These are phyloP conservation scores for Pythium brachiatum DNA, from an alignment of 352 stramenopile genomes.

Conservation along the genomic window DNA sequence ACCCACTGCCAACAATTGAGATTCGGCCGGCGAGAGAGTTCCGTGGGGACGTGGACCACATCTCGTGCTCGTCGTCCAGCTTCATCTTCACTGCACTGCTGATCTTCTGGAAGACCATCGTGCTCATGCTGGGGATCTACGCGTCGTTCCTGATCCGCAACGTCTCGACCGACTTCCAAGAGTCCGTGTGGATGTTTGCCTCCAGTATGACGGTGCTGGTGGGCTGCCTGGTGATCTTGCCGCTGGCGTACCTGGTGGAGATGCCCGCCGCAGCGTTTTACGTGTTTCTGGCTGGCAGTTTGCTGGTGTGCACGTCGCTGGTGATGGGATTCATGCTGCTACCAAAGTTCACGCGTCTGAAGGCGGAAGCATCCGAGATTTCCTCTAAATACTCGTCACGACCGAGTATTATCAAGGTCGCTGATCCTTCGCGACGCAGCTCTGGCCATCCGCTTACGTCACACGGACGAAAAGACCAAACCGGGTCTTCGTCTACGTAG, in stretches of 20 bases:
- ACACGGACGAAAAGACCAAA: too few relatives aligned
- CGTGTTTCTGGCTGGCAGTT: slow-evolving; percentile 16
- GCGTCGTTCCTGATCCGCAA: slow-evolving; percentile 27
- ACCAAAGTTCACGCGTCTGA: too few relatives aligned
- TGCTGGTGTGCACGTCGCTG: slow-evolving; percentile 22
- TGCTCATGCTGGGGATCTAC: slow-evolving; percentile 31
- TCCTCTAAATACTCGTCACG: too few relatives aligned
- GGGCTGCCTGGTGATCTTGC: slow-evolving; percentile 23
- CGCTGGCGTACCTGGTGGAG: slow-evolving; percentile 30
- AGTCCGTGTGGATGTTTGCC: slow-evolving; percentile 39
- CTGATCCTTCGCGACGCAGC: too few relatives aligned
- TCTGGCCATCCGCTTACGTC: too few relatives aligned
- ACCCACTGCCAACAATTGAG: slow-evolving; percentile 19
- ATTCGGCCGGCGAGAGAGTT: slow-evolving; percentile 10
- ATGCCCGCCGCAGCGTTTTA: slow-evolving; percentile 19
- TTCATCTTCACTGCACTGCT: slow-evolving; percentile 32
- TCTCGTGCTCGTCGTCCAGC: slow-evolving; percentile 27
- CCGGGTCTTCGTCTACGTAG: too few relatives aligned
- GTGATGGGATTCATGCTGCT: slow-evolving; percentile 34
- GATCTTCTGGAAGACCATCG: slow-evolving; percentile 40
- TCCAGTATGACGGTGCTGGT: slow-evolving; percentile 24
- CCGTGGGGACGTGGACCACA: slow-evolving; percentile 14
- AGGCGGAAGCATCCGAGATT: too few relatives aligned
- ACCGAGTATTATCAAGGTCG: too few relatives aligned
- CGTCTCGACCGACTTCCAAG: slow-evolving; percentile 45